Percentiles rank a stretch among this genome's conserved stretches.
These are phyloP conservation scores for Coccomyxa subellipsoidea DNA, from an alignment of 163 green algal species.

Conservation along the genomic window DNA sequence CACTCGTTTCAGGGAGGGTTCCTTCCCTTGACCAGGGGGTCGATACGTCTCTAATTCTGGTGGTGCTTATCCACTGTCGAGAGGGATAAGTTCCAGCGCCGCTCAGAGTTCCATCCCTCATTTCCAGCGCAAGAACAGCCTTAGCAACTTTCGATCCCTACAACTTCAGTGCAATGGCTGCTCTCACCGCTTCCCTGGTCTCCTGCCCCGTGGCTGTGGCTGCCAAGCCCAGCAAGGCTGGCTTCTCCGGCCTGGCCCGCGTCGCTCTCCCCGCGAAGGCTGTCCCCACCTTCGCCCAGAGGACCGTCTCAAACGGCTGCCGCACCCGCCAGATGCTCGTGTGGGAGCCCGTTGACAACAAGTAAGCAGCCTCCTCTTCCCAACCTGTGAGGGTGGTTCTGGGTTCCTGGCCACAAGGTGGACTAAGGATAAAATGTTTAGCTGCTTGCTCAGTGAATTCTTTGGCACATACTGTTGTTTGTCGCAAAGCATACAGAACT, in stretches of 20 bases:
- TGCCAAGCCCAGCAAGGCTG: slow-evolving; percentile 6
- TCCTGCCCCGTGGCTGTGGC: not conserved
- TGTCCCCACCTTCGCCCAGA: slow-evolving; percentile 11
- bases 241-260: not conserved
- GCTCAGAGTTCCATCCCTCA: not conserved
- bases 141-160: not conserved
- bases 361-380: slow-evolving; percentile 7
- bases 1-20: too few species aligned
- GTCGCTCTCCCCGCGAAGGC: slow-evolving; percentile 10
- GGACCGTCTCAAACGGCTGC: slow-evolving; percentile 32
- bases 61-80: not conserved
- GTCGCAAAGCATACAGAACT: too few species aligned
- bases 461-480: too few species aligned
- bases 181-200: not conserved
- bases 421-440: too few species aligned
- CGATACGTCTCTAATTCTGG: not conserved
- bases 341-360: slow-evolving; percentile 39
- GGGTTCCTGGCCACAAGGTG: not conserved
- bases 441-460: too few species aligned
- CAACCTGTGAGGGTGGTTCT: not conserved
- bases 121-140: not conserved
- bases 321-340: slow-evolving; percentile 36
- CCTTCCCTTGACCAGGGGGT: not conserved
- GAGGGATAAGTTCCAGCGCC: not conserved
- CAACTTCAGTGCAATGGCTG: not conserved